Conservation (phyloP, 129 eudicot genomes). For the Centaurea solstitialis region DNA sequence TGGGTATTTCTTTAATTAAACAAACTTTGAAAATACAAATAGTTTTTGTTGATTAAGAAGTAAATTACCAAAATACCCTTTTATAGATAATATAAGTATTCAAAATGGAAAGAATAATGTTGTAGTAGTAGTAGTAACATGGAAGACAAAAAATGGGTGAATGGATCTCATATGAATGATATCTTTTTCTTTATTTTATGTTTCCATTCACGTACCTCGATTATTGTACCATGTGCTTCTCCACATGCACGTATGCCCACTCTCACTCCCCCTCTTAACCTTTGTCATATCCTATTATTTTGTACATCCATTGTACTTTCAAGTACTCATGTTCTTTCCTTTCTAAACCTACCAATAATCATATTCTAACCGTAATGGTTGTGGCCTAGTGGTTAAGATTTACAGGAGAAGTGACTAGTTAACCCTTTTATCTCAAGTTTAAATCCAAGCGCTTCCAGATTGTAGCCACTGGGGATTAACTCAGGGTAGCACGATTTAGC, state of each 20-base stretch:
- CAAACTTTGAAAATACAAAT: neutral
- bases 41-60: neutral
- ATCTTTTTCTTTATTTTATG: neutral
- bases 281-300: constrained; percentile 7
- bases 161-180: constrained; percentile 4
- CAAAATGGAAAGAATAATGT: neutral
- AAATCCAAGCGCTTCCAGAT: no score
- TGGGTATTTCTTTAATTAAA: neutral
- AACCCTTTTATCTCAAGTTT: no score
- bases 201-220: constrained; percentile 33
- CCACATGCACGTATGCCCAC: constrained; percentile 57
- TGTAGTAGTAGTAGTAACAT: constrained; percentile 32
- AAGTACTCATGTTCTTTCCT: constrained; percentile 37
- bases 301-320: constrained; percentile 74
- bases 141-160: constrained; percentile 35
- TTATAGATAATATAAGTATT: constrained; percentile 2
- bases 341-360: neutral
- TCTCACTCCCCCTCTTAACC: constrained; percentile 1
- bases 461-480: no score
- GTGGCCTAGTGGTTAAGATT: no score
- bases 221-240: constrained; percentile 43
- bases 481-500: no score
- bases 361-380: no score
- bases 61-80: neutral
- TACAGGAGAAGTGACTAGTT: no score